phyloP scores from a whole-genome alignment of 164 flowering plant genomes.

The Chloranthus sessilifolius region DNA sequence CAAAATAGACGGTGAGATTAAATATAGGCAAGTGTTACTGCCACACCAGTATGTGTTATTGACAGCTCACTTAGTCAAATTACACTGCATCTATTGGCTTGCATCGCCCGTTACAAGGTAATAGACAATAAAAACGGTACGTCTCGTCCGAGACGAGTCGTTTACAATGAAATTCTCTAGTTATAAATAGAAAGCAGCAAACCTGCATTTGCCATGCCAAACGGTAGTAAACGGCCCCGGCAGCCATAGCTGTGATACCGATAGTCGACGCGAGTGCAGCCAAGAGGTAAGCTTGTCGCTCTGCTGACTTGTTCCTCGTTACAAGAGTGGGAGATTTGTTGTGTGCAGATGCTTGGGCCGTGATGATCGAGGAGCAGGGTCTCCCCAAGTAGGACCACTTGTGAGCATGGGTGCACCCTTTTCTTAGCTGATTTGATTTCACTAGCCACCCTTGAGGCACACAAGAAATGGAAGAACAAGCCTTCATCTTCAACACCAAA shows the following conservation, averaged over 20 bases:
- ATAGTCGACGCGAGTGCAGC: constrained; percentile 77
- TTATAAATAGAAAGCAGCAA: too few relatives aligned
- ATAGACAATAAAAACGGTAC: neutral
- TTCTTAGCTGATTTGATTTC: too few relatives aligned
- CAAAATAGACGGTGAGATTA: too few relatives aligned
- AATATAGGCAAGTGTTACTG: too few relatives aligned
- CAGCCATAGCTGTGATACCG: constrained; percentile 71
- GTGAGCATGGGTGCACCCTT: too few relatives aligned
- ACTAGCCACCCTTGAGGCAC: too few relatives aligned
- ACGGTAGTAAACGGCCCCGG: constrained; percentile 68
- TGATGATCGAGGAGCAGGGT: neutral
- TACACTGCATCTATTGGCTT: neutral
- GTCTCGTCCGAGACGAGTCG: too few relatives aligned
- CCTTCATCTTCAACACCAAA: too few relatives aligned
- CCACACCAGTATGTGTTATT: too few relatives aligned
- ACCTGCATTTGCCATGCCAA: constrained; percentile 90
- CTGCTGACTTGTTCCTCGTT: constrained; percentile 39
- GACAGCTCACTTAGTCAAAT: neutral
- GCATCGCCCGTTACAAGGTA: neutral
- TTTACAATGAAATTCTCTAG: too few relatives aligned
- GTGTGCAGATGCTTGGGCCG: neutral
- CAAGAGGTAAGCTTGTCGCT: constrained; percentile 58
- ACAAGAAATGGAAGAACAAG: too few relatives aligned
- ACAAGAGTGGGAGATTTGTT: neutral
- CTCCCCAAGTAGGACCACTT: too few relatives aligned